A percentile compares a stretch with the other conserved stretches of the same genome.
Evolutionary conservation across 768 basidiomycete species (phyloP).

Genomic region (Leccinum subgranulosum): DNA sequence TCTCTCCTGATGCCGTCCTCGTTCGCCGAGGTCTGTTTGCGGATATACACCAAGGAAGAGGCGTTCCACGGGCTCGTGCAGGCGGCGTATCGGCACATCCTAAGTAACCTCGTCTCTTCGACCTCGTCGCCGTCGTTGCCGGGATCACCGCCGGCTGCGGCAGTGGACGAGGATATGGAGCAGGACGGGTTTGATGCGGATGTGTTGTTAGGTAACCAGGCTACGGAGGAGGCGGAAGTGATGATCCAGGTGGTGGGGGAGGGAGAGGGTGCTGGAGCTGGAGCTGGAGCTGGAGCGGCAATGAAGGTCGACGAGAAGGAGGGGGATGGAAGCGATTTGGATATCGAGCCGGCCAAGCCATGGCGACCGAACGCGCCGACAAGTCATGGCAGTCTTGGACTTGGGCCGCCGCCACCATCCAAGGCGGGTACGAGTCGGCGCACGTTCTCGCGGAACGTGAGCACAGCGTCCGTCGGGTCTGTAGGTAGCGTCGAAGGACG

Average conservation of each 20-base stretch:
- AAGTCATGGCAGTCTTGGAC: background rate
- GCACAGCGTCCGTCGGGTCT: conserved; percentile 9
- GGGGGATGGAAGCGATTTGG: conserved; percentile 2
- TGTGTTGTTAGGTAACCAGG: background rate
- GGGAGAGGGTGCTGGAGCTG: background rate
- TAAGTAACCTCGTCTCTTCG: conserved; percentile 22
- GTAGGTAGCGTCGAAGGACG: background rate
- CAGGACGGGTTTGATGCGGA: conserved; percentile 17
- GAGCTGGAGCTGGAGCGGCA: background rate
- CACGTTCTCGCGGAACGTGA: conserved; percentile 13
- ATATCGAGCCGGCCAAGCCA: conserved; percentile 27
- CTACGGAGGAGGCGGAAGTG: background rate
- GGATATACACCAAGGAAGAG: conserved; percentile 66
- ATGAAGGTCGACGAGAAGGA: background rate
- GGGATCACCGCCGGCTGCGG: background rate
- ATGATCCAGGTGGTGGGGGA: background rate
- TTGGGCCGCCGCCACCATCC: background rate
- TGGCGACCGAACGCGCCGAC: background rate
- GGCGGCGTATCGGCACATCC: conserved; percentile 55
- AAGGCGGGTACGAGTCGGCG: conserved; percentile 11
- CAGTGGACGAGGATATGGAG: background rate
- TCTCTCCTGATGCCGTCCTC: conserved; percentile 59
- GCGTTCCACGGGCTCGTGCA: conserved; percentile 61
- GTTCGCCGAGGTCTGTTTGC: conserved; percentile 70
- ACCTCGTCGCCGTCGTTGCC: background rate